Conservation (phyloP, 345 rosid species). For the Excoecaria agallocha region DNA sequence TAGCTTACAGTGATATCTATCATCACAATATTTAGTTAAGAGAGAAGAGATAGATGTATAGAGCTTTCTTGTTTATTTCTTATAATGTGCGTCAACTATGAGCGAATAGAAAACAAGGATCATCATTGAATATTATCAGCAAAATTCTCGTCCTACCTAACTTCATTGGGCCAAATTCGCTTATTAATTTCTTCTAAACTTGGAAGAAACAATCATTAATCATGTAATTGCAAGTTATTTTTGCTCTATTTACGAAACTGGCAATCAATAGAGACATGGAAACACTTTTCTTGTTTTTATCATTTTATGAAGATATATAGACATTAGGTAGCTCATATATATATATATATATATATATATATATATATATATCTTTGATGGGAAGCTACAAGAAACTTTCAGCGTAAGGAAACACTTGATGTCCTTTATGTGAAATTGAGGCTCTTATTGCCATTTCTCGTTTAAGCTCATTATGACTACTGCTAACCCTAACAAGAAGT, state of each 20-base stretch:
- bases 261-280: constrained; percentile 24
- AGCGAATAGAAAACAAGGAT: too few species aligned
- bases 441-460: constrained; percentile 16
- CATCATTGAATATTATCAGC: too few species aligned
- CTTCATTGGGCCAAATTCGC: too few species aligned
- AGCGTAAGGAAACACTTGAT: constrained; percentile 28
- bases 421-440: constrained; percentile 2
- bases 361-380: constrained; percentile 24
- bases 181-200: neutral
- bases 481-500: constrained; percentile 17
- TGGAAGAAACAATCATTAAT: constrained; percentile 28
- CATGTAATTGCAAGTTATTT: constrained; percentile 19
- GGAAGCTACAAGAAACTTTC: constrained; percentile 36
- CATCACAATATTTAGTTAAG: neutral
- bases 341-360: neutral
- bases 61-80: too few species aligned
- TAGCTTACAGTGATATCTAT: neutral
- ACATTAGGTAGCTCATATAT: constrained; percentile 7
- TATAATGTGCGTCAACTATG: too few species aligned
- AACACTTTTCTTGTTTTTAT: neutral
- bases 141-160: too few species aligned
- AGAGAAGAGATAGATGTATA: neutral
- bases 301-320: neutral
- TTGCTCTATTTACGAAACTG: constrained; percentile 16
- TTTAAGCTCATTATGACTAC: constrained; percentile 22